A percentile compares a stretch with the other conserved stretches of the same genome.
These are phyloP conservation scores for Erigeron philadelphicus DNA, from an alignment of 140 eudicot species.

Conservation along the genomic window DNA sequence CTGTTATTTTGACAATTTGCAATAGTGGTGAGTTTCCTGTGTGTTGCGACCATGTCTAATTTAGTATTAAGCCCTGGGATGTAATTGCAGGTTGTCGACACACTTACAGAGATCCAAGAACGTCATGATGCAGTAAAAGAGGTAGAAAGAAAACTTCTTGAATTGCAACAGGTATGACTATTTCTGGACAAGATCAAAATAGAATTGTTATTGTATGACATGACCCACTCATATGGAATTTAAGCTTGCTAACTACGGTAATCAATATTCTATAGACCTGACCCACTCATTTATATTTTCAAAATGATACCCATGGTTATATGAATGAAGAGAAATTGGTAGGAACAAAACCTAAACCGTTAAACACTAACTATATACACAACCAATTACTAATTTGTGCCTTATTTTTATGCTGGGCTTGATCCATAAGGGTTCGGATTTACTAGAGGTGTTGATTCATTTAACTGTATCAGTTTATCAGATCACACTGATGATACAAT, in stretches of 20 bases:
- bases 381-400: neutral
- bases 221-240: neutral
- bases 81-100: conserved; percentile 69
- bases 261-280: no score
- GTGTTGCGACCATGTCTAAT: neutral
- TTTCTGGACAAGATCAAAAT: neutral
- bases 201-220: neutral
- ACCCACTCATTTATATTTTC: no score
- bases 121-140: conserved; percentile 84
- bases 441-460: neutral
- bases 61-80: neutral
- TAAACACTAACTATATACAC: no score
- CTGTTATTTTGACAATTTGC: neutral
- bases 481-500: neutral
- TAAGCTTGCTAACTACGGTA: no score
- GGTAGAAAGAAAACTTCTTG: conserved; percentile 78
- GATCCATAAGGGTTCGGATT: neutral
- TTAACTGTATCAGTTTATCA: neutral
- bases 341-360: no score
- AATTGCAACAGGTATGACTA: conserved; percentile 73
- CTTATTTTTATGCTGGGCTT: neutral
- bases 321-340: no score
- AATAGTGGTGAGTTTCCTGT: conserved; percentile 6
- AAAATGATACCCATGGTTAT: no score
- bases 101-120: conserved; percentile 89